Evolutionary conservation across 2,329 filamentous ascomycete genomes (phyloP).

Genomic region (Geosmithia flava): DNA sequence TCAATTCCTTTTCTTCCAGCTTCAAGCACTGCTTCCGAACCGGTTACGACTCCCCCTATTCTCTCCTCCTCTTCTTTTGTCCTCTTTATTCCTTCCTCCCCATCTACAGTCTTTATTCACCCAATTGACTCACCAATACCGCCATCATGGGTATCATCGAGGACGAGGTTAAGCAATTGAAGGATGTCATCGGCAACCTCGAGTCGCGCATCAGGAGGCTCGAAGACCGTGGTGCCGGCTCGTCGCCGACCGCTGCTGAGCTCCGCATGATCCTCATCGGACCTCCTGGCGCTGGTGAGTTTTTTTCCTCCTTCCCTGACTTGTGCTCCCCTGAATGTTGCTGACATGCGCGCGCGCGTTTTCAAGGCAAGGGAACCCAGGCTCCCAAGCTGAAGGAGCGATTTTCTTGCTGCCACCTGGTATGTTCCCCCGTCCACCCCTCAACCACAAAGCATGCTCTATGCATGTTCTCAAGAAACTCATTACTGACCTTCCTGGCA

Average conservation of each 20-base stretch:
- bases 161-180: conserved; percentile 75
- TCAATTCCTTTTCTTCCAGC: not conserved
- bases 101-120: not conserved
- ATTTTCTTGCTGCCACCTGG: conserved; percentile 93
- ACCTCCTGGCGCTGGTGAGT: conserved; percentile 88
- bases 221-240: conserved; percentile 57
- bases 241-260: conserved; percentile 41
- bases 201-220: conserved; percentile 79
- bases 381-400: conserved; percentile 97
- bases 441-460: not conserved
- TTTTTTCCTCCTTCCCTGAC: conserved; percentile 1
- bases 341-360: conserved; percentile 2
- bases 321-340: conserved; percentile 1
- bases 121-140: conserved; percentile 5
- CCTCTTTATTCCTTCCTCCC: not conserved
- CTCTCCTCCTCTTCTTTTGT: not conserved
- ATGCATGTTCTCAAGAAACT: not conserved
- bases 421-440: conserved; percentile 31
- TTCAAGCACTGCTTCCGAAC: not conserved
- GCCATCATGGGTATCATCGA: conserved; percentile 76
- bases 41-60: not conserved
- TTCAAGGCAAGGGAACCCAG: conserved; percentile 91
- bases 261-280: conserved; percentile 98
- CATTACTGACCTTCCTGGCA: not conserved
- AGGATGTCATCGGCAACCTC: conserved; percentile 71